Evolutionary conservation across 768 basidiomycete genomes (phyloP), one percentile per base, ranked within the genome.

Genomic region (Udeniomyces megalosporus): DNA sequence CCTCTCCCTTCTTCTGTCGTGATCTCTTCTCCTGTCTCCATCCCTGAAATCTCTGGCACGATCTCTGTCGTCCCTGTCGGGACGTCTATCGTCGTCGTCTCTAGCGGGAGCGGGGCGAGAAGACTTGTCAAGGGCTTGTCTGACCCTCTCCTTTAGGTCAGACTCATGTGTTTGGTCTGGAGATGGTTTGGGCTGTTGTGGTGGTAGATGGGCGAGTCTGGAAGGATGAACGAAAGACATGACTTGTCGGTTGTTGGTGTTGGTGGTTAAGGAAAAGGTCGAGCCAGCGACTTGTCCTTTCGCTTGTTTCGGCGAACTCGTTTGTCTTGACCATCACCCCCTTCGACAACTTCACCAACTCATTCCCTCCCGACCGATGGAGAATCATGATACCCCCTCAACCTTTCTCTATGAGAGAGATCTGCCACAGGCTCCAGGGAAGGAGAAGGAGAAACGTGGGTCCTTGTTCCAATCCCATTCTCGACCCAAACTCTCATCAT

Each of bases 371-470:
- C 49, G 58, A 45, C 47, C 32, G 58, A 34, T 24, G 29, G 29
- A 59, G 15, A n/a, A n/a, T n/a, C n/a, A n/a, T n/a, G n/a, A n/a
- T n/a, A n/a, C n/a, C n/a, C n/a, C n/a, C n/a, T n/a, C n/a, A n/a
- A 42, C 38, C 38, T 8, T 17, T 17, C 38, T 42, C 38, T 42
- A 42, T 17, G 38, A 42, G 38, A 42, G 38, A 17, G 87, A 91
- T 75, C 83, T 84, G 26, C 83, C 88, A 64, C 77, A 77, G 61
- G 88, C 88, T 26, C 79, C 80, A 0, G 90, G 90, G 67, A 92
- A 91, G 75, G 85, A 88, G 67, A 81, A 82, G 71, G 90, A 92
- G 75, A 80, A 87, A 61, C 89, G 52, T 78, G 91, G 62, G 79
- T 81, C 67, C 80, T 91, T 67, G 84, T 79, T 42, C 92, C 91